A percentile compares a stretch with the other conserved stretches of the same genome.
Evolutionary conservation across 805 yeast species (phyloP).

Genomic region (Candida piceae): DNA sequence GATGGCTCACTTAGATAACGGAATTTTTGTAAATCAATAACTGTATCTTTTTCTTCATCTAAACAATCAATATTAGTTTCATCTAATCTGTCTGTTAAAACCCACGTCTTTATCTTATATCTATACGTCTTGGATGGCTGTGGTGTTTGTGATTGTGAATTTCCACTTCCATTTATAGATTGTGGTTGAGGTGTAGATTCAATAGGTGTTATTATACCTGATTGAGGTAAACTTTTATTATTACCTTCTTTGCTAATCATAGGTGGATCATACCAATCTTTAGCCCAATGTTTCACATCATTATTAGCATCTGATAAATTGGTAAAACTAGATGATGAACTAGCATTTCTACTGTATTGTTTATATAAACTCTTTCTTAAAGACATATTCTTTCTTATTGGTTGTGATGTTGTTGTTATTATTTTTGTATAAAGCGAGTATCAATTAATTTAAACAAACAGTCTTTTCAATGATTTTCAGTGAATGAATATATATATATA

Average conservation of each 20-base stretch:
- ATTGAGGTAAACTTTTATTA: conserved; percentile 4
- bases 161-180: conserved; percentile 6
- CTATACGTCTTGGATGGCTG: conserved; percentile 26
- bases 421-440: no score
- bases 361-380: conserved; percentile 32
- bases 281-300: conserved; percentile 27
- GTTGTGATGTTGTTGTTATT: no score
- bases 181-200: conserved; percentile 24
- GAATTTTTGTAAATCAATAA: conserved; percentile 32
- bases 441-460: no score
- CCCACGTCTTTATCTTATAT: conserved; percentile 32
- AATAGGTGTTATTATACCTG: conserved; percentile 18
- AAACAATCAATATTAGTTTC: conserved; percentile 16
- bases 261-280: conserved; percentile 32
- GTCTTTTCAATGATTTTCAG: no score
- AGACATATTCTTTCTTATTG: no score
- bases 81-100: conserved; percentile 13
- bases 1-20: conserved; percentile 24
- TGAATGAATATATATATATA: no score
- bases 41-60: conserved; percentile 29
- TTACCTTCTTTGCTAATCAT: conserved; percentile 13
- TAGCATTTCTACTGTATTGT: conserved; percentile 26
- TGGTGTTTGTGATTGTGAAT: conserved; percentile 24
- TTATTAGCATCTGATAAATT: conserved; percentile 12
- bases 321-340: conserved; percentile 16